Conservation (phyloP, 225 moss, liverwort and hornwort genomes). For the Thuidium tamariscinum region DNA sequence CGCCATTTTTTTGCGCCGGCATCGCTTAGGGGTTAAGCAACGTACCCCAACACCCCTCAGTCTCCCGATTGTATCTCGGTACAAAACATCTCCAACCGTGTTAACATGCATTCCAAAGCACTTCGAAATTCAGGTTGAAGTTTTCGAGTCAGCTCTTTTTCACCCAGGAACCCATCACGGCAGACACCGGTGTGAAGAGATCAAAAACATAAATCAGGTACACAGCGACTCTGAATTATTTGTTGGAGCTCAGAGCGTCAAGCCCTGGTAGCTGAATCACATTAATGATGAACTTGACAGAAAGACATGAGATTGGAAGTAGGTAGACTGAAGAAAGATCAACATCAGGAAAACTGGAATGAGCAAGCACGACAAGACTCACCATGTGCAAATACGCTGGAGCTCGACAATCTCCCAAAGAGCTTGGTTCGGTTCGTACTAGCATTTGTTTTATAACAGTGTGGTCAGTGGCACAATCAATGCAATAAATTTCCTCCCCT, state of each 20-base stretch:
- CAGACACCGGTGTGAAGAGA: background rate
- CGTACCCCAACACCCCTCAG: too few relatives aligned
- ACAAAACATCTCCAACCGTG: background rate
- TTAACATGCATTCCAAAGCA: background rate
- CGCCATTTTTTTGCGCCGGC: too few relatives aligned
- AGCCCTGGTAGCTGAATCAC: background rate
- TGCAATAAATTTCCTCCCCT: too few relatives aligned
- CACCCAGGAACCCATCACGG: background rate
- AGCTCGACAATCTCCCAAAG: background rate
- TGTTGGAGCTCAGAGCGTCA: background rate
- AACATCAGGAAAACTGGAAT: background rate
- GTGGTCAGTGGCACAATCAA: too few relatives aligned
- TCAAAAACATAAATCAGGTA: background rate
- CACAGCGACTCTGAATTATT: background rate
- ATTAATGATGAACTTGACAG: background rate
- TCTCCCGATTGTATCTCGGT: too few relatives aligned
- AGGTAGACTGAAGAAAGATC: background rate
- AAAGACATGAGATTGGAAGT: background rate
- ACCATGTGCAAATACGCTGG: background rate
- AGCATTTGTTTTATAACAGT: background rate
- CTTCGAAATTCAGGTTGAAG: too few relatives aligned
- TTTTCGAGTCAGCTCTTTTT: background rate
- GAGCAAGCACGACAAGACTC: background rate
- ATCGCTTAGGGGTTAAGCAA: too few relatives aligned
- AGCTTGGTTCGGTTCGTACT: background rate